Evolutionary conservation across 371 early-diverging fungal genomes (phyloP), one percentile per base, ranked within the genome.

Genomic region (Mycotypha africana): DNA sequence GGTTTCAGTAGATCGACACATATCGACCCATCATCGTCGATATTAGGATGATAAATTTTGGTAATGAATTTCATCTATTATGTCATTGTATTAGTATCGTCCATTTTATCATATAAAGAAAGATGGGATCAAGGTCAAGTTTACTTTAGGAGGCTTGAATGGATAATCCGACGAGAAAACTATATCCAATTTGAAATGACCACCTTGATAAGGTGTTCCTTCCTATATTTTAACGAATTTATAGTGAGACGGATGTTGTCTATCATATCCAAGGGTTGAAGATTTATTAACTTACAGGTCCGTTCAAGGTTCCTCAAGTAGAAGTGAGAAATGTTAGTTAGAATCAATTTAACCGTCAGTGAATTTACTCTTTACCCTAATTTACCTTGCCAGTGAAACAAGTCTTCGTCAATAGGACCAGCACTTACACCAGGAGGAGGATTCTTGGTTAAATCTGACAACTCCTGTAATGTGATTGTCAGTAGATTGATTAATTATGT

Each of bases 1-100:
- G 78, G 65, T 61, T 94, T 93, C 33, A 96, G 65, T 35, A 92
- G 61, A 40, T 87, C 87, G 26, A 89, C 67, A 51, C 85, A 85
- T 44, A 85, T 87, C 5, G 86, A 71, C 0, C 92, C 92, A 45
- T 88, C 84, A 39, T 88, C 86, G 56, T 92, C 91, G 38, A 97
- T 85, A 61, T 97, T 97, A 24, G 94, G 94, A 60, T 97, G 97
- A 73, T 92, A 95, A 25, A 93, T 79, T 58, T 85, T 86, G 26
- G 93, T 94, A 23, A 57, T 53, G 58, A 97, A 92, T 47, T 84
- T 86, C 58, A 96, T 74, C 83, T 85, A 41, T 24, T 33, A 9
- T 33, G 9, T n/a, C n/a, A 9, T 33, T 33, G n/a, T 14, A 33
- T n/a, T 33, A 33, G 15, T 32, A 32, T 43, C 15, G 8, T 35